These are phyloP conservation scores for Macrophomina tecta DNA, from an alignment of 2,329 filamentous ascomycete species.

Conservation along the genomic window DNA sequence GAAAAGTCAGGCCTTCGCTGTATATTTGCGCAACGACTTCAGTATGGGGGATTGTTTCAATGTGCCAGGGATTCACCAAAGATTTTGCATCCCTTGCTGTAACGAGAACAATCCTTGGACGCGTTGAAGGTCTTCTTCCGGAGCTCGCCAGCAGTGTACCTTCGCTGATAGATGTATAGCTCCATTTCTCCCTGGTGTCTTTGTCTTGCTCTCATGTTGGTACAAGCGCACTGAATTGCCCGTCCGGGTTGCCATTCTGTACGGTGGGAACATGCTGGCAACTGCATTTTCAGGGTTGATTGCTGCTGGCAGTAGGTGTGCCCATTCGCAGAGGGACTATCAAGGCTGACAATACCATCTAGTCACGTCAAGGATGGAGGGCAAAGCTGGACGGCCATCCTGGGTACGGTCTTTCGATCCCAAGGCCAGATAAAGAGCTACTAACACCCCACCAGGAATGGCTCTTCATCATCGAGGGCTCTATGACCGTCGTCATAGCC, in stretches of 20 bases:
- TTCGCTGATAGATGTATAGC: neutral
- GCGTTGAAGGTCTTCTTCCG: conserved; percentile 18
- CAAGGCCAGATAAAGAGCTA: neutral
- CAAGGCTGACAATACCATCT: neutral
- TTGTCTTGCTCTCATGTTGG: conserved; percentile 60
- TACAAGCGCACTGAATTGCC: conserved; percentile 61
- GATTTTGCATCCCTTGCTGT: conserved; percentile 21
- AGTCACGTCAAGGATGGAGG: conserved; percentile 26
- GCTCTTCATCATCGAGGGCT: conserved; percentile 44
- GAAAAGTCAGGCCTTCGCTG: conserved; percentile 27
- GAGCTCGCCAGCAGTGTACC: neutral
- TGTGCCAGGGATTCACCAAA: conserved; percentile 24
- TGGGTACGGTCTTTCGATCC: conserved; percentile 12
- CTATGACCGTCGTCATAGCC: conserved; percentile 44
- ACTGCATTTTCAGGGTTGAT: conserved; percentile 61
- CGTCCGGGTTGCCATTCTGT: conserved; percentile 59
- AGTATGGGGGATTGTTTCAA: conserved; percentile 20
- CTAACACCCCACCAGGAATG: conserved; percentile 36
- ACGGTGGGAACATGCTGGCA: conserved; percentile 57
- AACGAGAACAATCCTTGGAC: conserved; percentile 27
- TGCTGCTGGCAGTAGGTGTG: conserved; percentile 57
- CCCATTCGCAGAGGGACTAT: conserved; percentile 35
- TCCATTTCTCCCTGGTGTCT: conserved; percentile 44
- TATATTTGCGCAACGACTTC: conserved; percentile 25
- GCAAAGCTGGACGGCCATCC: conserved; percentile 21